Base-by-base conservation (phyloP, 108 stramenopile species). In the Licmophora abbreviata region DNA sequence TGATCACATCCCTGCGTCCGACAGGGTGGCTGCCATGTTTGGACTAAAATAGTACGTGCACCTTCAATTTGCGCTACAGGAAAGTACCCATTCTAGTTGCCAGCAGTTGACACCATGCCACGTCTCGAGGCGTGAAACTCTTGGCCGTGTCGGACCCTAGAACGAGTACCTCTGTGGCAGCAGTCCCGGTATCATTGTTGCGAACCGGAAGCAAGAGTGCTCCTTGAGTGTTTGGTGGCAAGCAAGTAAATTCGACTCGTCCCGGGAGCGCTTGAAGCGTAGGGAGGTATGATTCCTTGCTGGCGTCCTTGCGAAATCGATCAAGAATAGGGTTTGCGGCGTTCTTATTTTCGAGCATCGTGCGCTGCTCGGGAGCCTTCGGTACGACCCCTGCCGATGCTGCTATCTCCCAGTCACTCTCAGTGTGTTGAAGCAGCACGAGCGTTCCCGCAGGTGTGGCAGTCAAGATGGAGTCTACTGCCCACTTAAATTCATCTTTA, bases 261-360 rank as follows among this genome's bases (percentile, higher is more conserved):
- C 88, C 88, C 11, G 88, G 88, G 1, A 90, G 56, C 25, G 84
- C 80, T 57, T 85, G 88, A 34, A 90, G 63, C 1, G 84, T 90
- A 15, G 88, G 88, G 18, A 90, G 67, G 48, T 90, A 90, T 4
- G 84, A 74, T 58, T 90, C 88, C 26, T 77, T 69, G 3, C 52
- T 38, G 5, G 51, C 55, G 17, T 66, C 70, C 18, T 62, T 41
- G 7, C 59, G 59, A 51, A 85, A 76, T 37, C 84, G 67, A 59
- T 85, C 76, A 27, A 90, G 55, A 35, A 90, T 86, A 1, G 88
- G 82, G 26, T 79, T 82, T 1, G 38, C 49, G n/a, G 55, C 6
- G 24, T 25, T 9, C 0, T 45, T 41, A n/a, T n/a, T n/a, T n/a
- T n/a, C n/a, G n/a, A n/a, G n/a, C 27, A 58, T 46, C 30, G 45